A percentile compares a stretch with the other conserved stretches of the same genome.
phyloP scores from a whole-genome alignment of 2,329 filamentous ascomycete species.

The Westerdykella sp. region DNA sequence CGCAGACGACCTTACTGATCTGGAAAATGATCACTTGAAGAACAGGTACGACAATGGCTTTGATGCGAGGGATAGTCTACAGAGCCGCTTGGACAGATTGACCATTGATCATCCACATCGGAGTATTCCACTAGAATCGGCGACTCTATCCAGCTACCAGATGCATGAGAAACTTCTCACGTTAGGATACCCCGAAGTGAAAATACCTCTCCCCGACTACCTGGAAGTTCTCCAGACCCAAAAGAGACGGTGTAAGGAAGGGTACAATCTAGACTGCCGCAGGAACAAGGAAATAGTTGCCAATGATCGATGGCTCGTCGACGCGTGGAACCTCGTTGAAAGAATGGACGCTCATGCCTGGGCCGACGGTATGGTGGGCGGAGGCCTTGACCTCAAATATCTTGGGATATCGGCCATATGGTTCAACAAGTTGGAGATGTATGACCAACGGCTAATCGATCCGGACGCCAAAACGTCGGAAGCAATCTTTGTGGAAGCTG shows the following conservation, averaged over 20 bases:
- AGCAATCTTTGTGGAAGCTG: constrained; percentile 50
- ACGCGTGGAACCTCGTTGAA: constrained; percentile 71
- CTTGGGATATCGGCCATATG: constrained; percentile 68
- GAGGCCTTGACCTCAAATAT: constrained; percentile 66
- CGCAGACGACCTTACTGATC: constrained; percentile 30
- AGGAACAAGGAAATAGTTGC: constrained; percentile 61
- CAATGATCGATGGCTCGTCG: constrained; percentile 68
- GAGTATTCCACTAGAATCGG: constrained; percentile 23
- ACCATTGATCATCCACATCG: constrained; percentile 29
- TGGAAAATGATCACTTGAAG: constrained; percentile 27
- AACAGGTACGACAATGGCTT: constrained; percentile 23
- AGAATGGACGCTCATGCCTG: constrained; percentile 59
- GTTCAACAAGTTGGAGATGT: constrained; percentile 60
- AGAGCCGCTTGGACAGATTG: constrained; percentile 24
- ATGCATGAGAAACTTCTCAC: constrained; percentile 35
- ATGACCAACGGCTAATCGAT: constrained; percentile 31
- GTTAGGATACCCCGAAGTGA: constrained; percentile 31
- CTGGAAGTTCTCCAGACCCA: constrained; percentile 37
- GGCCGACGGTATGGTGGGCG: constrained; percentile 63
- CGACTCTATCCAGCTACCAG: constrained; percentile 26
- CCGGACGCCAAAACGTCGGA: constrained; percentile 42
- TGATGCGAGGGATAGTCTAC: constrained; percentile 18
- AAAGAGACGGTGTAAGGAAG: constrained; percentile 51
- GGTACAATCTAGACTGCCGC: constrained; percentile 52
- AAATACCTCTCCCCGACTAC: constrained; percentile 28